Evolutionary conservation across 169 alveolate species (phyloP).

Genomic region (Babesia caballi): DNA sequence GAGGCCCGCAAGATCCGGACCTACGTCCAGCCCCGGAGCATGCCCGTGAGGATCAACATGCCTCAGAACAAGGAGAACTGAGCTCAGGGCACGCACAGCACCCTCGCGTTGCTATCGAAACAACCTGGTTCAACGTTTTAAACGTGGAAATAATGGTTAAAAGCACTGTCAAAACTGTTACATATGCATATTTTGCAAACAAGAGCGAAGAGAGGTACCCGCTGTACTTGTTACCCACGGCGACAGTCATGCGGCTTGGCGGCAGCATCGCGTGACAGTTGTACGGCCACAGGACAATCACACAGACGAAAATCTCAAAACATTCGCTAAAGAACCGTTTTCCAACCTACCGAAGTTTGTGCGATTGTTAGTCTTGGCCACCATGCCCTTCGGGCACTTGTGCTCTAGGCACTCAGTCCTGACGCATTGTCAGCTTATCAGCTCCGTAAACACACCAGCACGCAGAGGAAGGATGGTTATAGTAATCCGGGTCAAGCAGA

Average conservation of each 20-base stretch:
- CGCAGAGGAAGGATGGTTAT: slow-evolving; percentile 25
- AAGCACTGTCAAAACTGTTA: no score
- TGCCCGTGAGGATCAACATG: slow-evolving; percentile 54
- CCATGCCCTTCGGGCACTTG: slow-evolving; percentile 52
- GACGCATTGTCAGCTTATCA: not conserved
- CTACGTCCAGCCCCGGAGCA: slow-evolving; percentile 48
- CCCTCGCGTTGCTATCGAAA: slow-evolving; percentile 57
- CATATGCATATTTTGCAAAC: no score
- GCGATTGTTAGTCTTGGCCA: slow-evolving; percentile 37
- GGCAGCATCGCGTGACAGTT: no score
- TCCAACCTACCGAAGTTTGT: slow-evolving; percentile 55
- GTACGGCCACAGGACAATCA: no score
- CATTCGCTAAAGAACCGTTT: no score
- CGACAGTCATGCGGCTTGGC: no score
- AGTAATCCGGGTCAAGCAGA: slow-evolving; percentile 38
- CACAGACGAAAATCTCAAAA: no score
- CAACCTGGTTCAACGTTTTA: slow-evolving; percentile 45
- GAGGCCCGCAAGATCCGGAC: slow-evolving; percentile 83
- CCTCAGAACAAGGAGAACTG: slow-evolving; percentile 60
- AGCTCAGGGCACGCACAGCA: slow-evolving; percentile 53
- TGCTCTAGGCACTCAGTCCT: slow-evolving; percentile 47
- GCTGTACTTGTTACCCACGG: no score
- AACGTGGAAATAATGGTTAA: not conserved
- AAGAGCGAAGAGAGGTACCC: no score
- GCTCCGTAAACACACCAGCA: slow-evolving; percentile 38